These are phyloP conservation scores for Nakazawaea siamensis DNA, from an alignment of 805 yeast species.

Conservation along the genomic window DNA sequence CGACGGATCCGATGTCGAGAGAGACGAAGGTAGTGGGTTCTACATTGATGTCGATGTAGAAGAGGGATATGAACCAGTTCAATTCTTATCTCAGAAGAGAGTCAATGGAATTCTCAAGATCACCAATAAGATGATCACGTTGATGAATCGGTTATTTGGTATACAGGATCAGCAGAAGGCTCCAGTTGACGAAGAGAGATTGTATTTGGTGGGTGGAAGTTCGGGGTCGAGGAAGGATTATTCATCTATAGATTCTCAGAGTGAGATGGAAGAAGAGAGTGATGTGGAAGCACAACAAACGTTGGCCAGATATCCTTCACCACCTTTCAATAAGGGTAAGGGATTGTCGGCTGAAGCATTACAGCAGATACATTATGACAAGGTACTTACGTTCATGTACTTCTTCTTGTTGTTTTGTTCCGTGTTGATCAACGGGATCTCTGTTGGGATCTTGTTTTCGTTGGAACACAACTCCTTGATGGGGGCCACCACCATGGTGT, in stretches of 20 bases:
- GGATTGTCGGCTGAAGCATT: too few species aligned
- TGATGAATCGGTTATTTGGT: conserved; percentile 1
- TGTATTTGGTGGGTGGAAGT: too few species aligned
- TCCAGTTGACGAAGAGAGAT: too few species aligned
- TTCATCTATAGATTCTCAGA: conserved; percentile 6
- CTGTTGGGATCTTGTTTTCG: conserved; percentile 33
- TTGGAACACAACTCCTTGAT: conserved; percentile 9
- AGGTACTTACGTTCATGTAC: conserved; percentile 35
- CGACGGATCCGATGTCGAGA: conserved; percentile 46
- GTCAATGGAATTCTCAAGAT: conserved; percentile 17
- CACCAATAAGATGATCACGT: conserved; percentile 15
- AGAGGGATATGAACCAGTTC: conserved; percentile 13
- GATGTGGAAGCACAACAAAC: background rate
- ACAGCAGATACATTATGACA: conserved; percentile 28
- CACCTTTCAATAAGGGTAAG: conserved; percentile 1
- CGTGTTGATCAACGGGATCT: conserved; percentile 31
- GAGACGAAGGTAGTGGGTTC: conserved; percentile 28
- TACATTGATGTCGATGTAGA: conserved; percentile 18
- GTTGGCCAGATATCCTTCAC: conserved; percentile 1
- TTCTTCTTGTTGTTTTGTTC: conserved; percentile 30
- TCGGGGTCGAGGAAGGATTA: background rate
- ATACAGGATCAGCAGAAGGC: too few species aligned
- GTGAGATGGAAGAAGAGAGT: conserved; percentile 13
- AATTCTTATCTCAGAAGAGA: conserved; percentile 15
- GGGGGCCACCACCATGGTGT: conserved; percentile 1